Evolutionary conservation across 1,139 yeast genomes (phyloP).

Genomic region (Yamadazyma kanchanaburiensis): DNA sequence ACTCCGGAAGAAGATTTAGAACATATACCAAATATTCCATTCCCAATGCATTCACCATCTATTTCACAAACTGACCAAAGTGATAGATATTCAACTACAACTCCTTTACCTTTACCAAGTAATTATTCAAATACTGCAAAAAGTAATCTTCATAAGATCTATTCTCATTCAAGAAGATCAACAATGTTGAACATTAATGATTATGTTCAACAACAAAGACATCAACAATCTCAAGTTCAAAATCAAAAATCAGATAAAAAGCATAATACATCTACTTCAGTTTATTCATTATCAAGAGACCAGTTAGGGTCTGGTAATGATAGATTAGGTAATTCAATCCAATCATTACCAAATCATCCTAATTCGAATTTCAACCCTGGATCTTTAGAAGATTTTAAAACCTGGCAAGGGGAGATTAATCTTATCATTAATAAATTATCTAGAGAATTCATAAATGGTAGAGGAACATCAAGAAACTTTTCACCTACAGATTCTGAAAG

Average conservation of each 20-base stretch:
- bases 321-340: constrained; percentile 8
- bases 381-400: constrained; percentile 35
- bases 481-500: constrained; percentile 14
- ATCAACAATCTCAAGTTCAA: constrained; percentile 15
- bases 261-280: constrained; percentile 8
- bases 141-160: constrained; percentile 40
- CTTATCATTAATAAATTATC: constrained; percentile 37
- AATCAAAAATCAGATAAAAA: constrained; percentile 2
- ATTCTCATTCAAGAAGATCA: constrained; percentile 43
- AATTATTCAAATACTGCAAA: constrained; percentile 24
- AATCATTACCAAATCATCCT: constrained; percentile 11
- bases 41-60: constrained; percentile 39
- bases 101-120: constrained; percentile 25
- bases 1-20: constrained; percentile 28
- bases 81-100: constrained; percentile 37
- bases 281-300: constrained; percentile 11
- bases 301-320: constrained; percentile 2
- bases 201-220: constrained; percentile 35
- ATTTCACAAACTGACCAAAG: constrained; percentile 31
- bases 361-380: constrained; percentile 4
- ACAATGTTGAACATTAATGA: constrained; percentile 39
- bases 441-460: constrained; percentile 25
- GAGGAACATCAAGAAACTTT: constrained; percentile 3
- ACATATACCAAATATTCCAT: constrained; percentile 20
- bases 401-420: constrained; percentile 47